Percentiles rank a stretch among this genome's conserved stretches.
Evolutionary conservation across 495 filamentous ascomycete species (phyloP).

Genomic region (Penicillium coffeae): DNA sequence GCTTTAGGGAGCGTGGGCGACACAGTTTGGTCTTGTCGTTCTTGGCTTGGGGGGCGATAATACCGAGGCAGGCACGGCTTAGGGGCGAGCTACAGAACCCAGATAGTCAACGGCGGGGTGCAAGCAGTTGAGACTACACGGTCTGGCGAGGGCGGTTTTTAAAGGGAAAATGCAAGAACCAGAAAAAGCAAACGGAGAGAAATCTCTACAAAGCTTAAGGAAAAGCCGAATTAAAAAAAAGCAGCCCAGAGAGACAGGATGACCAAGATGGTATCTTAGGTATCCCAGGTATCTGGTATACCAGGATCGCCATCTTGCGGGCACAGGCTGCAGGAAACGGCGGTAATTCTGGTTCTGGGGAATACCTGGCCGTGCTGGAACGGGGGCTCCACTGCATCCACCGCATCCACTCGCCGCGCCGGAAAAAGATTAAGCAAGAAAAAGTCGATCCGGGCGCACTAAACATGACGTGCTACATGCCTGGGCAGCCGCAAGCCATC

Average conservation of each 20-base stretch:
- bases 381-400: not conserved
- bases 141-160: no score
- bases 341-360: constrained; percentile 9
- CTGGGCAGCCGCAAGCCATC: constrained; percentile 1
- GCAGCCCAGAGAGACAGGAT: constrained; percentile 5
- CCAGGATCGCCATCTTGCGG: not conserved
- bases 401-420: not conserved
- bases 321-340: not conserved
- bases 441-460: constrained; percentile 11
- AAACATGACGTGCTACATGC: constrained; percentile 4
- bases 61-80: not conserved
- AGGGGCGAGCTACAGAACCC: no score
- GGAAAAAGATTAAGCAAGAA: constrained; percentile 3
- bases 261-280: constrained; percentile 3
- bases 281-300: constrained; percentile 13
- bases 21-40: not conserved
- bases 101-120: no score
- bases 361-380: constrained; percentile 7
- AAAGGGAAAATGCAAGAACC: not conserved
- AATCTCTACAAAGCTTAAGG: constrained; percentile 4
- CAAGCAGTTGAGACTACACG: no score
- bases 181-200: not conserved
- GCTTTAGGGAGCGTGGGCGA: constrained; percentile 1
- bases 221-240: constrained; percentile 1
- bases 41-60: not conserved